Percentiles rank a stretch among this genome's conserved stretches.
Evolutionary conservation across 345 rosid genomes (phyloP).

Genomic region (Salix brachista): DNA sequence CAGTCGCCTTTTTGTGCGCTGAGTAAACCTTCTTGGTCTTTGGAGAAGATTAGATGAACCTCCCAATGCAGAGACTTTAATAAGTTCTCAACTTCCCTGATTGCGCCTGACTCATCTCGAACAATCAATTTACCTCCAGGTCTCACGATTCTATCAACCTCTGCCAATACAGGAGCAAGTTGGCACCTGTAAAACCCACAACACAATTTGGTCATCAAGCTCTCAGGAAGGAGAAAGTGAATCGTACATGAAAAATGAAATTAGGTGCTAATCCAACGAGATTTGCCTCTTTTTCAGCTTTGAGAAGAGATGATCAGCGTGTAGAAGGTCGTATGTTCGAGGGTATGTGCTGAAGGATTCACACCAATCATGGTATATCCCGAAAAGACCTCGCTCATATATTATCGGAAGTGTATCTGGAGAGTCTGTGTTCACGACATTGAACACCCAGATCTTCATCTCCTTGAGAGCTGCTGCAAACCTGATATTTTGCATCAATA

Average conservation of each 20-base stretch:
- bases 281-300: constrained; percentile 57
- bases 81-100: constrained; percentile 70
- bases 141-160: constrained; percentile 81
- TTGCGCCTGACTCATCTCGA: constrained; percentile 54
- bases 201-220: background rate
- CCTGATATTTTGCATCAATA: constrained; percentile 31
- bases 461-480: constrained; percentile 85
- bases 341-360: constrained; percentile 93
- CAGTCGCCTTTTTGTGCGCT: constrained; percentile 88
- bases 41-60: constrained; percentile 68
- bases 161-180: constrained; percentile 75
- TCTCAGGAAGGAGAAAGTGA: background rate
- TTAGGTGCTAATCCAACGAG: background rate
- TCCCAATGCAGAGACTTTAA: constrained; percentile 81
- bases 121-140: constrained; percentile 90
- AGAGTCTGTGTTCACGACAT: constrained; percentile 70
- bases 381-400: constrained; percentile 82
- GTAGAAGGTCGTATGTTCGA: constrained; percentile 74
- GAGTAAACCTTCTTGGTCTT: constrained; percentile 72
- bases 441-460: constrained; percentile 72
- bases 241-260: background rate
- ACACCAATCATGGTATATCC: constrained; percentile 93
- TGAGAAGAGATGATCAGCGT: constrained; percentile 92
- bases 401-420: constrained; percentile 90
- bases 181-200: constrained; percentile 57